Evolutionary conservation across 2,329 filamentous ascomycete species (phyloP).

Genomic region (Xylaria hypoxylon): DNA sequence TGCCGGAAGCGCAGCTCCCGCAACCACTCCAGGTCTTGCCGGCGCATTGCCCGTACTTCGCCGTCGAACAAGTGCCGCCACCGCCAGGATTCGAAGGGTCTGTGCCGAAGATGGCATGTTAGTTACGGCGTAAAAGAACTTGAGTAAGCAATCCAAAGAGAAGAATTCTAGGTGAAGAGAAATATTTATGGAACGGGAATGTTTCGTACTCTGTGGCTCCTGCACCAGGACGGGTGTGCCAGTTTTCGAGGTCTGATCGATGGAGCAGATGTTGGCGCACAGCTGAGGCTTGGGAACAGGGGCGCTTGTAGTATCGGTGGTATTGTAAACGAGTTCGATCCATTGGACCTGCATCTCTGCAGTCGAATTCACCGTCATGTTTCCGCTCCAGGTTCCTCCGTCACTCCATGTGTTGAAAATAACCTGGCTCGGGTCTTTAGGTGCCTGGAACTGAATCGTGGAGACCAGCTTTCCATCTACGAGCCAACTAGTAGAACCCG

Average conservation of each 20-base stretch:
- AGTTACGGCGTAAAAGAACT: background rate
- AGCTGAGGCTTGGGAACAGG: constrained; percentile 21
- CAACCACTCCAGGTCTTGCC: constrained; percentile 49
- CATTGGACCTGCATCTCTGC: constrained; percentile 64
- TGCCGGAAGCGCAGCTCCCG: constrained; percentile 41
- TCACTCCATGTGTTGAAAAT: constrained; percentile 66
- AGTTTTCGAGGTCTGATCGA: constrained; percentile 52
- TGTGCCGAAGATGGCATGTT: constrained; percentile 12
- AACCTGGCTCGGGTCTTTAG: constrained; percentile 58
- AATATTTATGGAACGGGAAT: background rate
- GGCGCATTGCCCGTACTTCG: constrained; percentile 49
- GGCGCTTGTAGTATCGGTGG: constrained; percentile 47
- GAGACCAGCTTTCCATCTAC: constrained; percentile 59
- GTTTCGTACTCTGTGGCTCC: constrained; percentile 29
- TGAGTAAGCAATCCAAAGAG: background rate
- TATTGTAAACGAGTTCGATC: constrained; percentile 63
- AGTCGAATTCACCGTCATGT: constrained; percentile 53
- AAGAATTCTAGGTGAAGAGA: background rate
- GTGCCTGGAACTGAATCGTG: constrained; percentile 61
- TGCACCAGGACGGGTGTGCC: constrained; percentile 52
- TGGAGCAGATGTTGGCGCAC: constrained; percentile 54
- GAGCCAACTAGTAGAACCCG: constrained; percentile 60
- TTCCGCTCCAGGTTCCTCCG: constrained; percentile 63
- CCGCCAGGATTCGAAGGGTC: constrained; percentile 29
- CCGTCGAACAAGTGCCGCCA: constrained; percentile 41